Evolutionary conservation across 1,139 yeast genomes (phyloP).

Genomic region (Lipomyces yarrowii): DNA sequence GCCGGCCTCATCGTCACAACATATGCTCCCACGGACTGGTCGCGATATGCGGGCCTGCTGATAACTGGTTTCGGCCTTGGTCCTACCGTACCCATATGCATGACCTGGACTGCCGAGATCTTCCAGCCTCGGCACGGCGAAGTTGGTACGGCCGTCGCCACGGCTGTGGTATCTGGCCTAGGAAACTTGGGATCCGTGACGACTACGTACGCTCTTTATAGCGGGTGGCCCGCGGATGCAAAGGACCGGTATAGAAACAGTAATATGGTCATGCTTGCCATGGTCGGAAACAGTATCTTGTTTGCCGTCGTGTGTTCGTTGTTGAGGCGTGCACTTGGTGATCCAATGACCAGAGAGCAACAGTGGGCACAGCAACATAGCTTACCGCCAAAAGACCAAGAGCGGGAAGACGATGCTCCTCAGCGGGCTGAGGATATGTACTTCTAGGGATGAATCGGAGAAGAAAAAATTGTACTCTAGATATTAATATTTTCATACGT

Average conservation of each 20-base stretch:
- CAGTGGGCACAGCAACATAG: constrained; percentile 23
- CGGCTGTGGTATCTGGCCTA: constrained; percentile 81
- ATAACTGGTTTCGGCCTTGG: constrained; percentile 87
- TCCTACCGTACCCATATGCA: constrained; percentile 85
- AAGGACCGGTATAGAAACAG: constrained; percentile 64
- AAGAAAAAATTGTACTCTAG: not conserved
- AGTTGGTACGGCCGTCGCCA: constrained; percentile 79
- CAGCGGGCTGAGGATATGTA: not conserved
- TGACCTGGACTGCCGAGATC: constrained; percentile 85
- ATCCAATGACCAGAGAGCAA: constrained; percentile 31
- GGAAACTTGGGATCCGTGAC: constrained; percentile 86
- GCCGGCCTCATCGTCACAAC: constrained; percentile 76
- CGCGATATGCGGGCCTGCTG: constrained; percentile 74
- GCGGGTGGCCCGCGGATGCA: constrained; percentile 84
- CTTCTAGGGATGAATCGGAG: not conserved
- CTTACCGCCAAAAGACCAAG: not conserved
- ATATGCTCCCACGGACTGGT: constrained; percentile 73
- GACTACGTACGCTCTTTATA: constrained; percentile 80
- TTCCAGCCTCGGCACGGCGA: constrained; percentile 75
- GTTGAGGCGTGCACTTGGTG: constrained; percentile 38
- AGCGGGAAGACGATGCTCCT: not conserved
- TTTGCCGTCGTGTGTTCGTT: constrained; percentile 44
- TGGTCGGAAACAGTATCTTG: constrained; percentile 71
- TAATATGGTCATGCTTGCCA: constrained; percentile 81
- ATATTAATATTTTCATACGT: not conserved